Evolutionary conservation across 2,329 filamentous ascomycete genomes (phyloP).

Genomic region (Penicillium psychrosexuale): DNA sequence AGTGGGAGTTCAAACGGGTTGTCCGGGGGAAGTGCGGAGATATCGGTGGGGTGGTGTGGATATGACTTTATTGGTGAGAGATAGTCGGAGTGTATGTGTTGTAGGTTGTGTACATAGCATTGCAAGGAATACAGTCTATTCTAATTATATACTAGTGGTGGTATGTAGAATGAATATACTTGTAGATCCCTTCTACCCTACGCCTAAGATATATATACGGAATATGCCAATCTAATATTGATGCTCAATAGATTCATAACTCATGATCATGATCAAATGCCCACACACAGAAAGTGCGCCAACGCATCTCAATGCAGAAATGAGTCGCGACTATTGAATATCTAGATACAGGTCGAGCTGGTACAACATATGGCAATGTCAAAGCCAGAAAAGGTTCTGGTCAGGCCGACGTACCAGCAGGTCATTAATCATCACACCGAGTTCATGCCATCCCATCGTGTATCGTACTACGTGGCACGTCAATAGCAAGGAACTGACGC

Average conservation of each 20-base stretch:
- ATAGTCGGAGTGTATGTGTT: neutral
- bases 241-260: conserved; percentile 9
- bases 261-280: conserved; percentile 9
- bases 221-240: neutral
- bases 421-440: conserved; percentile 25
- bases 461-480: conserved; percentile 20
- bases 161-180: too few species aligned
- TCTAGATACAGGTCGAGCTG: conserved; percentile 1
- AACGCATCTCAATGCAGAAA: conserved; percentile 6
- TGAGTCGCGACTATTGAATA: conserved; percentile 11
- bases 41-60: conserved; percentile 9
- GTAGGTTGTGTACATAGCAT: neutral
- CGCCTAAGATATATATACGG: neutral
- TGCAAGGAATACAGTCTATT: too few species aligned
- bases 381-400: conserved; percentile 9
- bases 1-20: neutral
- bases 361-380: conserved; percentile 3
- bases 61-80: conserved; percentile 2
- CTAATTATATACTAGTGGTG: neutral
- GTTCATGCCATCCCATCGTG: conserved; percentile 19
- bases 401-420: conserved; percentile 12
- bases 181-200: neutral
- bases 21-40: conserved; percentile 13
- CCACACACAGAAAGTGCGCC: conserved; percentile 4
- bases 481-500: conserved; percentile 21